Percentiles rank a stretch among this genome's conserved stretches.
Conservation (phyloP, 805 yeast genomes). For the Ogataea wickerhamii region DNA sequence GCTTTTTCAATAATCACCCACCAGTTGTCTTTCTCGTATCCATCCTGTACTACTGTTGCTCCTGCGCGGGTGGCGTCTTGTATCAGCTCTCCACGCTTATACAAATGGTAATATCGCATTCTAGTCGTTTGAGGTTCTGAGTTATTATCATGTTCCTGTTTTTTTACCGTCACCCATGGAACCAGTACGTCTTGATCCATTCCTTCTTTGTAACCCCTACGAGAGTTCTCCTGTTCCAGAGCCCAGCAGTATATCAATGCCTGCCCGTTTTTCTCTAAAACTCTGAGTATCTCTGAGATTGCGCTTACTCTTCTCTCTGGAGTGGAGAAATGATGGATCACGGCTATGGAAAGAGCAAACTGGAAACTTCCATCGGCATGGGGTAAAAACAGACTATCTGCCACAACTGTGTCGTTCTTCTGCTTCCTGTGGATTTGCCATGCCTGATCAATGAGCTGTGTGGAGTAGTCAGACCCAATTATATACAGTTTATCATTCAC, state of each 20-base stretch:
- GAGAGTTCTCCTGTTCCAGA: constrained; percentile 78
- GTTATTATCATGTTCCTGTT: constrained; percentile 20
- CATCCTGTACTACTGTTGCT: constrained; percentile 59
- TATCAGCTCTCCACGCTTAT: constrained; percentile 77
- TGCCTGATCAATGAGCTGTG: constrained; percentile 67
- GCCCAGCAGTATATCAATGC: constrained; percentile 96
- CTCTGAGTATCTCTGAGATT: constrained; percentile 58
- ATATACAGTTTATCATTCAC: constrained; percentile 66
- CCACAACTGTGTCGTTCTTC: constrained; percentile 55
- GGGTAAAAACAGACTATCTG: constrained; percentile 75
- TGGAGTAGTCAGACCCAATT: constrained; percentile 73
- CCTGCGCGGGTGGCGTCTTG: constrained; percentile 72
- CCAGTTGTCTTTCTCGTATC: constrained; percentile 96
- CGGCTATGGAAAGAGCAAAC: constrained; percentile 94
- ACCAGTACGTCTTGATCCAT: constrained; percentile 92
- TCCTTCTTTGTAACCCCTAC: constrained; percentile 89
- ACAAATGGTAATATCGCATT: constrained; percentile 85
- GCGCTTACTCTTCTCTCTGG: constrained; percentile 75
- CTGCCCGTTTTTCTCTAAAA: constrained; percentile 54
- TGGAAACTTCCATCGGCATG: constrained; percentile 48
- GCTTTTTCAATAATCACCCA: constrained; percentile 55
- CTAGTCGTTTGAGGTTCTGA: constrained; percentile 41
- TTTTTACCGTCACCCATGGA: constrained; percentile 81
- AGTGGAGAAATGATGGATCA: constrained; percentile 92
- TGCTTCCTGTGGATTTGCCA: constrained; percentile 32